phyloP scores from a whole-genome alignment of 148 eudicot species.

The Vaccinium darrowii region DNA sequence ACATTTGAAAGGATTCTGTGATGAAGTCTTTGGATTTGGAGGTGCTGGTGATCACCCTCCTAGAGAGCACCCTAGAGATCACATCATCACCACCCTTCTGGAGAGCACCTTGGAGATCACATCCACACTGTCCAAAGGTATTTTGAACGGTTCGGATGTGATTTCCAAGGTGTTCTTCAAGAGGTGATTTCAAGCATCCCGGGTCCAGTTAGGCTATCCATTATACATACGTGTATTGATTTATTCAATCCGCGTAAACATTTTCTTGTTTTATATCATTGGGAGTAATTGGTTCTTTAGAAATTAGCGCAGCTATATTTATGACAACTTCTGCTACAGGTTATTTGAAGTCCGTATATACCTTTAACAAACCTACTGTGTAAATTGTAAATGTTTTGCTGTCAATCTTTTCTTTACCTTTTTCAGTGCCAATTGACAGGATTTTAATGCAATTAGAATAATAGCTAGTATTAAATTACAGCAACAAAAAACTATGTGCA shows the following conservation, averaged over 20 bases:
- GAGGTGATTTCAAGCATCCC: too few relatives aligned
- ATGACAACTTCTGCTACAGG: not conserved
- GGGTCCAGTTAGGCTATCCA: not conserved
- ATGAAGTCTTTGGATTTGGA: too few relatives aligned
- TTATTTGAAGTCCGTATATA: not conserved
- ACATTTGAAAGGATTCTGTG: too few relatives aligned
- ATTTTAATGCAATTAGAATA: not conserved
- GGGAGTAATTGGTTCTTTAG: not conserved
- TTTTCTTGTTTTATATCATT: not conserved
- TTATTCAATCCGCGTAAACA: not conserved
- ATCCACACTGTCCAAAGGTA: too few relatives aligned
- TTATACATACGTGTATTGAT: not conserved
- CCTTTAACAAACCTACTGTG: not conserved
- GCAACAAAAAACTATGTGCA: not conserved
- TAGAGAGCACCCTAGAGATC: too few relatives aligned
- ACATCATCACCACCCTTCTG: too few relatives aligned
- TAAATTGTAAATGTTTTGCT: not conserved
- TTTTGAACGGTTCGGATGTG: too few relatives aligned
- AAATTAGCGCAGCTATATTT: not conserved
- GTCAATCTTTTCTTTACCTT: not conserved
- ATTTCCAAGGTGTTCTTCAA: too few relatives aligned
- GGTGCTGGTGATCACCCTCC: too few relatives aligned
- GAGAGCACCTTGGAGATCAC: too few relatives aligned
- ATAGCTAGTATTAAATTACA: not conserved
- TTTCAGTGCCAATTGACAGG: conserved; percentile 5